Base-by-base conservation (phyloP, 352 stramenopile genomes). In the Phytophthora constricta region DNA sequence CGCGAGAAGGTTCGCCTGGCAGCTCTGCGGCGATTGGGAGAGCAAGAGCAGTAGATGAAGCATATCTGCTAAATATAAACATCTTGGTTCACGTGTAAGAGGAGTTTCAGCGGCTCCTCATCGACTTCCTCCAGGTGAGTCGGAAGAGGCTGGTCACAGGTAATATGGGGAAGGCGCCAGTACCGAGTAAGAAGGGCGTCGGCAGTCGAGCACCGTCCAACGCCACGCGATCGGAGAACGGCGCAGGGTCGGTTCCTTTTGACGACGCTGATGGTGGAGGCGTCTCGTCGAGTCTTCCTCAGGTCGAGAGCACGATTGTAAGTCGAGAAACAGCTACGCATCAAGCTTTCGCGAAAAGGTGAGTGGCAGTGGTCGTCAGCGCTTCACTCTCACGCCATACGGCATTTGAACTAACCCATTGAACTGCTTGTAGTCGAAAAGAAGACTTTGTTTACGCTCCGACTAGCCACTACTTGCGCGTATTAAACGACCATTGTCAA, bases 401-500 rank as follows among this genome's bases (percentile, higher is more conserved):
- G 26, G n/a, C 7, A n/a, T 7, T 10, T 58, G 16, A 20, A 22
- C 22, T 64, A 23, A 51, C 46, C 14, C 33, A 11, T 52, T 62
- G 41, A 39, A 13, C 49, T 26, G 33, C 5, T 52, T 19, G 17
- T 41, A 89, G 86, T 59, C 86, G 86, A 51, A 87, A 78, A 31
- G 66, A 79, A 31, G 87, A 90, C 42, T 92, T 92, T 31, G 76
- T 89, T 17, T 92, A 89, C 54, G 78, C 81, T 0, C 62, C 80
- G 28, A 79, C 85, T 0, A 77, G 55, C 13, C 80, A 91, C 48
- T 92, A 93, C 67, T 59, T 92, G 25, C 80, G 67, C 14, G 58
- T 93, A 28, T 58, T 95, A 33, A 83, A 91, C 52, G 82, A 91
- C 47, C 84, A 92, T 72, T 95, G 87, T 31, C 65, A 85, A 58